Evolutionary conservation across 163 green algal genomes (phyloP).

Genomic region (Coccomyxa subellipsoidea): DNA sequence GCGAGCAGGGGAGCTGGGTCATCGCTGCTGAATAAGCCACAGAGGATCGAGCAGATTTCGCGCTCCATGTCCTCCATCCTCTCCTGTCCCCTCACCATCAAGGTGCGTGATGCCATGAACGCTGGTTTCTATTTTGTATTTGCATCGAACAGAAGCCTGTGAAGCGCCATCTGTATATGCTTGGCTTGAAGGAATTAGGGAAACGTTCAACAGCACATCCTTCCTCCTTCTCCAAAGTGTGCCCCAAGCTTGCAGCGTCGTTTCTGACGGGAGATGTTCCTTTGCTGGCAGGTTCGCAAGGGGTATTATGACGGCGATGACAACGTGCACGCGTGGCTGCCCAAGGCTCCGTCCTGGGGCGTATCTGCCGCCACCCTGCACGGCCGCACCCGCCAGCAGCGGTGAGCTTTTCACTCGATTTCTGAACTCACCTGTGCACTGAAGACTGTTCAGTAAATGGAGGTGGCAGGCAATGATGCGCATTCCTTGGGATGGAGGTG

Average conservation of each 20-base stretch:
- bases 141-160: too few relatives aligned
- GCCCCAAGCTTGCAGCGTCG: too few relatives aligned
- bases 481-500: too few relatives aligned
- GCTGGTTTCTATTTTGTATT: too few relatives aligned
- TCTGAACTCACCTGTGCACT: neutral
- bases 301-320: conserved; percentile 76
- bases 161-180: too few relatives aligned
- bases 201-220: too few relatives aligned
- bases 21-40: conserved; percentile 69
- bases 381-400: conserved; percentile 87
- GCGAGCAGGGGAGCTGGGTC: conserved; percentile 64
- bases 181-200: too few relatives aligned
- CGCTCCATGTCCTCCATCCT: conserved; percentile 46
- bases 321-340: conserved; percentile 80
- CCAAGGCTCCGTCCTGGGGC: conserved; percentile 64
- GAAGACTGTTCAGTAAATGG: too few relatives aligned
- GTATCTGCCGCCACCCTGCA: conserved; percentile 88
- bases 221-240: too few relatives aligned
- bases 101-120: conserved; percentile 58
- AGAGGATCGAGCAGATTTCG: conserved; percentile 71
- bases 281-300: conserved; percentile 36
- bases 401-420: conserved; percentile 39
- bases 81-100: conserved; percentile 81
- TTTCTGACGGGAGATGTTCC: too few relatives aligned
- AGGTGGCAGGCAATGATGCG: too few relatives aligned